Evolutionary conservation across 768 basidiomycete species (phyloP).

Genomic region (Lepiota brunneoincarnata): DNA sequence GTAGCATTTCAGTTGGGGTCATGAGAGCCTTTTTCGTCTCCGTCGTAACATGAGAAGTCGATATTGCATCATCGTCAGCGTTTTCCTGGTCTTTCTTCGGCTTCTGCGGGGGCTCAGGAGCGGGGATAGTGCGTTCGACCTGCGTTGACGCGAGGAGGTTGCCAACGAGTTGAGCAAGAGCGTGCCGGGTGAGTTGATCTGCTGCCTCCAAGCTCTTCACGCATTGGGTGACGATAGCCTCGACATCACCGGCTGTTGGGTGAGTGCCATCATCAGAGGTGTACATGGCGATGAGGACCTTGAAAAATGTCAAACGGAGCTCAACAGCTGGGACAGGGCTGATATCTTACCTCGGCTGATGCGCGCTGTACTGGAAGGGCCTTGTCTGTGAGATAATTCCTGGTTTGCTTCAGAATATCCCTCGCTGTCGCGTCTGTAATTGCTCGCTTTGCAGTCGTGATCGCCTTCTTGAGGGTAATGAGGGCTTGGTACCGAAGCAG

Average conservation of each 20-base stretch:
- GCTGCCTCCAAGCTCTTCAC: conserved; percentile 75
- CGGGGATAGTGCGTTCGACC: conserved; percentile 49
- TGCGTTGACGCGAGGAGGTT: conserved; percentile 86
- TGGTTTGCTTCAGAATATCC: conserved; percentile 85
- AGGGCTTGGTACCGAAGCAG: conserved; percentile 83
- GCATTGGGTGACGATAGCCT: conserved; percentile 64
- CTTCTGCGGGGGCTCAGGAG: conserved; percentile 51
- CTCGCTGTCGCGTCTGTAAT: conserved; percentile 74
- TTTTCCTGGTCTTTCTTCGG: conserved; percentile 61
- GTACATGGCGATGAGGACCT: conserved; percentile 55
- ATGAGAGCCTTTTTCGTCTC: conserved; percentile 69
- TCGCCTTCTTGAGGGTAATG: conserved; percentile 70
- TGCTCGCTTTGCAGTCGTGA: conserved; percentile 80
- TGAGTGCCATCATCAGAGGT: conserved; percentile 50
- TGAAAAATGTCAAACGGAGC: conserved; percentile 14
- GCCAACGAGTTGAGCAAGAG: conserved; percentile 78
- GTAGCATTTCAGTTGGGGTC: conserved; percentile 76
- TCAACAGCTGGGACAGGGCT: neutral
- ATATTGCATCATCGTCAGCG: conserved; percentile 51
- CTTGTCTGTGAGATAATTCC: conserved; percentile 74
- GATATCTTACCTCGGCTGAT: conserved; percentile 63
- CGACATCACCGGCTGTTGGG: conserved; percentile 68
- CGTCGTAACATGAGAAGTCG: conserved; percentile 40
- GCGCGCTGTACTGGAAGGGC: conserved; percentile 83
- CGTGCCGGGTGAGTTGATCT: conserved; percentile 80